Evolutionary conservation across 805 yeast species (phyloP), one percentile per base, ranked within the genome.

Genomic region (Teunomyces panamensis): DNA sequence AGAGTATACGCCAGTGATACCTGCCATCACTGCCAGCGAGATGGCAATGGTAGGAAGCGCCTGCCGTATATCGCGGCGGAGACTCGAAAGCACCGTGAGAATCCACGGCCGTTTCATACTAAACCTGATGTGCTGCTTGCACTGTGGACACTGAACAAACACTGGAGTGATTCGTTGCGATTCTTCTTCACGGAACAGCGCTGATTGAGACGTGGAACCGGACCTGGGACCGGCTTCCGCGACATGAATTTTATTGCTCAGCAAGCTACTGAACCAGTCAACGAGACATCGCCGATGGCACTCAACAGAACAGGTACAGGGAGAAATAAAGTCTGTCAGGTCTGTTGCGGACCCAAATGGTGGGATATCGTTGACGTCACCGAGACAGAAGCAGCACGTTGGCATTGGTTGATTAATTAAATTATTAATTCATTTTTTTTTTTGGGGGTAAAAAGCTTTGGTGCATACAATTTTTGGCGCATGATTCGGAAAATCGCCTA

Each of bases 251-350:
- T 65, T 64, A 27, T 65, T 62, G 8, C 58, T 43, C 5, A 69
- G 69, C 6, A 71, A 52, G 7, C 71, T 56, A 48, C 65, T 64
- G 58, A 70, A 68, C 75, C 77, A 73, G 46, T 72, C 77, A 3
- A 67, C 45, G 13, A 72, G 54, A 50, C 77, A 73, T 44, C 65
- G 68, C 20, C 67, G 57, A 56, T 73, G 77, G 16, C 70, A 57
- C 5, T 56, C 60, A 24, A 73, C 43, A 8, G 65, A 57, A 50
- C 77, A 73, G 4, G 74, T 67, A 51, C 77, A 73, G 0, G 77
- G 77, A 5, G 53, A 51, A 17, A 71, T 51, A 37, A 73, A 54
- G 45, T 67, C 74, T 44, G 57, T 56, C 4, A 74, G 74, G 48
- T 71, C 76, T 11, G 50, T 42, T 10, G 59, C 43, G 2, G 56